A percentile compares a stretch with the other conserved stretches of the same genome.
These are phyloP conservation scores for Russula vinacea DNA, from an alignment of 768 basidiomycete genomes.

Conservation along the genomic window DNA sequence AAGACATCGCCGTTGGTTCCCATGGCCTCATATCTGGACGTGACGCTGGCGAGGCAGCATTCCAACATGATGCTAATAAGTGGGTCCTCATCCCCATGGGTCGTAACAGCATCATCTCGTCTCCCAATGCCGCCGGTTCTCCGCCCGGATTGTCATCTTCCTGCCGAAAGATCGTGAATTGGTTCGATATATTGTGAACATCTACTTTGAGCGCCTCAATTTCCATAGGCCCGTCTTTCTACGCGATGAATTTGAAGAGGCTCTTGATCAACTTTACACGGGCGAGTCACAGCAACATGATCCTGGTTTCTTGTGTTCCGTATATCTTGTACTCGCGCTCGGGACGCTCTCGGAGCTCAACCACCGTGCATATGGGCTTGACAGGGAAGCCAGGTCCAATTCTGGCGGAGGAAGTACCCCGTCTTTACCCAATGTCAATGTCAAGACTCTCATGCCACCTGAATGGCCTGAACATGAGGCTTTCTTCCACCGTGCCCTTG, in stretches of 20 bases:
- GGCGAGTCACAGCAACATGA: constrained; percentile 53
- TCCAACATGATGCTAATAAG: constrained; percentile 56
- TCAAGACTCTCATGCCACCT: constrained; percentile 60
- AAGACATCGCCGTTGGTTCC: constrained; percentile 77
- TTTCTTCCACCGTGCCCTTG: constrained; percentile 76
- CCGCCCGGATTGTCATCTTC: constrained; percentile 53
- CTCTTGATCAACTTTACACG: constrained; percentile 64
- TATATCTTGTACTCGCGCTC: constrained; percentile 74
- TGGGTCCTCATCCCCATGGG: constrained; percentile 59
- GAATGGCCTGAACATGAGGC: constrained; percentile 81
- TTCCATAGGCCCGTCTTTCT: constrained; percentile 74
- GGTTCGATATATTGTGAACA: constrained; percentile 57
- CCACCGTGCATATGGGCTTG: constrained; percentile 56
- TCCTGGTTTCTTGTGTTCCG: constrained; percentile 73
- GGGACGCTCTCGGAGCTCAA: constrained; percentile 83
- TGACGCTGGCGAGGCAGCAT: constrained; percentile 52
- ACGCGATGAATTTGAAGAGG: constrained; percentile 63
- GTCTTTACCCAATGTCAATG: constrained; percentile 34
- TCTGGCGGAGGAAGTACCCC: constrained; percentile 39
- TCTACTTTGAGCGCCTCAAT: constrained; percentile 77
- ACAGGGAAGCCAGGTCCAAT: constrained; percentile 43
- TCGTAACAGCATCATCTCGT: constrained; percentile 43
- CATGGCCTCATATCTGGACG: constrained; percentile 67
- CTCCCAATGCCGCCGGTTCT: constrained; percentile 31
- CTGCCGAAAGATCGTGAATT: constrained; percentile 74